A percentile compares a stretch with the other conserved stretches of the same genome.
These are phyloP conservation scores for Phytophthora kernoviae DNA, from an alignment of 352 stramenopile species.

Conservation along the genomic window DNA sequence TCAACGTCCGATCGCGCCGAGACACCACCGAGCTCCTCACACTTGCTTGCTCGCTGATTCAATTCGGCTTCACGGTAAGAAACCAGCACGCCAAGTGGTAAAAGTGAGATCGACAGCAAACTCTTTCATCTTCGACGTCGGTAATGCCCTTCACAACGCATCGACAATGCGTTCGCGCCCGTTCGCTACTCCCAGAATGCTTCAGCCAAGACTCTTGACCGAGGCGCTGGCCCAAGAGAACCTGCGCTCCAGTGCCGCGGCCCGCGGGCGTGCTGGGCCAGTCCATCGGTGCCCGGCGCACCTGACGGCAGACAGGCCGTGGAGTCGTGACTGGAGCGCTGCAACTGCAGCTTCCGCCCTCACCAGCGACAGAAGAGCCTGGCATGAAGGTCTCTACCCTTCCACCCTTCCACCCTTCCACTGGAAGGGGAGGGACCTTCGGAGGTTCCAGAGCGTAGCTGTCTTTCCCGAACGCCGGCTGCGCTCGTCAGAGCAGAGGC, in stretches of 20 bases:
- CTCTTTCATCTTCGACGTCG: constrained; percentile 14
- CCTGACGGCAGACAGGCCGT: constrained; percentile 21
- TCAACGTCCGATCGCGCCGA: constrained; percentile 18
- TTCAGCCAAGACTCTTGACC: background rate
- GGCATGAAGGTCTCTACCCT: too few species aligned
- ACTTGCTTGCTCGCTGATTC: background rate
- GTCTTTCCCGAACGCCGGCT: constrained; percentile 30
- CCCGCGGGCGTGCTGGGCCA: constrained; percentile 22
- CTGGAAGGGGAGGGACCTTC: too few species aligned
- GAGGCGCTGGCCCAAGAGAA: constrained; percentile 13
- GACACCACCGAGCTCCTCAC: constrained; percentile 1
- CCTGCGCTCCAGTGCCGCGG: background rate
- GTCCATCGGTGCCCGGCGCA: constrained; percentile 16
- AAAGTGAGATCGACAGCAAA: constrained; percentile 2
- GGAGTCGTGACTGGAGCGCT: background rate
- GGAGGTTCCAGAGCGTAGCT: constrained; percentile 26
- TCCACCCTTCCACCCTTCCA: too few species aligned
- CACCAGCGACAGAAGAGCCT: background rate
- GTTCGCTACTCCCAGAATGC: constrained; percentile 15
- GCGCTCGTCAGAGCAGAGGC: constrained; percentile 21
- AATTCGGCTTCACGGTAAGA: constrained; percentile 18
- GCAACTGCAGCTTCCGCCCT: constrained; percentile 8
- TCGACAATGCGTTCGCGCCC: constrained; percentile 20
- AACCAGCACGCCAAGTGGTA: background rate
- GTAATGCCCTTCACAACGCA: constrained; percentile 7